A percentile compares a stretch with the other conserved stretches of the same genome.
These are phyloP conservation scores for Clarireedia hainanense DNA, from an alignment of 2,329 filamentous ascomycete species.

Conservation along the genomic window DNA sequence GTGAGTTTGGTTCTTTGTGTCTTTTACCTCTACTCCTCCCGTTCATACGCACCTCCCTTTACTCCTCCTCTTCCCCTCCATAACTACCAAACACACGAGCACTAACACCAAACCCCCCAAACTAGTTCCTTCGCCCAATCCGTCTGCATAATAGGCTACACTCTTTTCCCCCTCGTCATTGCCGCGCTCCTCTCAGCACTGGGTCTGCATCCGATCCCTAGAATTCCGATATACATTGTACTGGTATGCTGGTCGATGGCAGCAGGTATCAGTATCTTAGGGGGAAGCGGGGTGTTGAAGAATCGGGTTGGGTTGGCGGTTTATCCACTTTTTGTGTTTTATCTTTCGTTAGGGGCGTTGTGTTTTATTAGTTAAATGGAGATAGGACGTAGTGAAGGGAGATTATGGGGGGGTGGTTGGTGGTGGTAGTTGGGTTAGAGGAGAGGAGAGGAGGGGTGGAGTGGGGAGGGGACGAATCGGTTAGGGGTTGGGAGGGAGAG, in stretches of 20 bases:
- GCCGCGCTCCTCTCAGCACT: conserved; percentile 84
- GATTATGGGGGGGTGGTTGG: no score
- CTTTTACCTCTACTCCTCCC: no score
- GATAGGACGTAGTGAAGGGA: no score
- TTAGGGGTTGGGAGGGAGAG: no score
- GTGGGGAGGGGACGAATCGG: no score
- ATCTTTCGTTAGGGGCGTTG: conserved; percentile 8
- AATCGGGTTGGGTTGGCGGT: conserved; percentile 12
- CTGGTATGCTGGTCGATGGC: conserved; percentile 89
- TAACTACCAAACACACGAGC: not conserved
- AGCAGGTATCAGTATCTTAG: conserved; percentile 42
- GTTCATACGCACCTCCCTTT: not conserved
- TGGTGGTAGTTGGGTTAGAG: no score
- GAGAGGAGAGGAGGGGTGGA: no score
- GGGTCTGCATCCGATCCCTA: conserved; percentile 66
- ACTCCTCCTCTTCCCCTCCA: not conserved
- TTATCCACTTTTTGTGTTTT: conserved; percentile 14
- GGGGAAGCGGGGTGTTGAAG: conserved; percentile 13
- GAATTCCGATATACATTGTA: conserved; percentile 85
- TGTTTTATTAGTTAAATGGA: conserved; percentile 9
- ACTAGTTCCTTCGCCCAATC: conserved; percentile 92
- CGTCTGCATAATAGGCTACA: conserved; percentile 97
- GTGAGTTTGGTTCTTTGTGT: conserved; percentile 48
- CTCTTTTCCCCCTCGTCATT: conserved; percentile 91
- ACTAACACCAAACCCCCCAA: not conserved